A percentile compares a stretch with the other conserved stretches of the same genome.
Conservation (phyloP, 768 basidiomycete genomes). For the Tulasnella sp. region DNA sequence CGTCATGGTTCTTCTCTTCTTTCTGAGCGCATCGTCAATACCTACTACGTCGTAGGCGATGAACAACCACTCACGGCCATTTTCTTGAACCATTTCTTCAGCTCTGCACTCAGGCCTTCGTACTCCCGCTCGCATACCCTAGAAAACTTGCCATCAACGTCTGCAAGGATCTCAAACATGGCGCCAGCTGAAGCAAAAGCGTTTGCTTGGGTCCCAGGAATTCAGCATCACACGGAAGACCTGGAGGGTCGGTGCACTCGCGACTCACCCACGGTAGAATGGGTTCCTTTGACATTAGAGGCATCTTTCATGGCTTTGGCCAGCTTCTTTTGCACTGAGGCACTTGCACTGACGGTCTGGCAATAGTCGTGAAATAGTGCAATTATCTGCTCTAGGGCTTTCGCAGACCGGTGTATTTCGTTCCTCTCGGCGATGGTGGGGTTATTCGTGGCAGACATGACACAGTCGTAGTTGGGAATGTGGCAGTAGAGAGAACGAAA, state of each 20-base stretch:
- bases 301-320: slow-evolving; percentile 57
- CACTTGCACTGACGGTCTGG: slow-evolving; percentile 51
- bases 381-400: slow-evolving; percentile 55
- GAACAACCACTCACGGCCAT: slow-evolving; percentile 41
- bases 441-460: too few species aligned
- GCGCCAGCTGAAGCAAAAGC: slow-evolving; percentile 50
- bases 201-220: slow-evolving; percentile 36
- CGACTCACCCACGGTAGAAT: slow-evolving; percentile 47
- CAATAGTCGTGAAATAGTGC: slow-evolving; percentile 60
- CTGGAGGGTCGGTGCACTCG: background rate
- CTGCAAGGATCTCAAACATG: slow-evolving; percentile 57
- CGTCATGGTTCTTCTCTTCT: slow-evolving; percentile 69
- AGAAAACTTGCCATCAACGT: slow-evolving; percentile 61
- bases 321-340: slow-evolving; percentile 59
- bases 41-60: background rate
- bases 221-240: background rate
- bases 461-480: too few species aligned
- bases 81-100: slow-evolving; percentile 82
- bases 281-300: slow-evolving; percentile 45
- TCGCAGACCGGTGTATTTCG: slow-evolving; percentile 74
- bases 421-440: slow-evolving; percentile 46
- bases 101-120: slow-evolving; percentile 47
- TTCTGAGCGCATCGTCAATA: slow-evolving; percentile 37
- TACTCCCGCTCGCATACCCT: slow-evolving; percentile 67
- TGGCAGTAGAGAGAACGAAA: too few species aligned